These are phyloP conservation scores for Microsporum canis DNA, from an alignment of 2,329 filamentous ascomycete species.

Conservation along the genomic window DNA sequence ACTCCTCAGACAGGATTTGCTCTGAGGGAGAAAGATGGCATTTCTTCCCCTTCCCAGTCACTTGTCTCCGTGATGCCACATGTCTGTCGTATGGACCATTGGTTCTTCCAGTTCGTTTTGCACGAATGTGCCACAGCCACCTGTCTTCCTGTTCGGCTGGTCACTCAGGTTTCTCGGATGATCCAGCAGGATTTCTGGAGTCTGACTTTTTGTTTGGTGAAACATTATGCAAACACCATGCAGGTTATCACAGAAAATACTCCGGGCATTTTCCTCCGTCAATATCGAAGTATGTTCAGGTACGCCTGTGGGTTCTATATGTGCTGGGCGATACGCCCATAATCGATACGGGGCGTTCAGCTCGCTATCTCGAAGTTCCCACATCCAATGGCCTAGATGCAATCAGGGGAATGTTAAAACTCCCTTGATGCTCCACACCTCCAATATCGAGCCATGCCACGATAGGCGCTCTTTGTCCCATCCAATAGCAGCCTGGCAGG, in stretches of 20 bases:
- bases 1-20: neutral
- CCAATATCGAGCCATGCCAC: neutral
- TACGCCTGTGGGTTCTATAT: neutral
- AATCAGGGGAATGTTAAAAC: neutral
- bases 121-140: conserved; percentile 1
- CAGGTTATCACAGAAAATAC: neutral
- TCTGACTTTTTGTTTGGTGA: neutral
- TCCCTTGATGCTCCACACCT: neutral
- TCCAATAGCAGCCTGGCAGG: neutral
- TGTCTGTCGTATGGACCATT: neutral
- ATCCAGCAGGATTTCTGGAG: neutral
- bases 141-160: neutral
- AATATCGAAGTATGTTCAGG: neutral
- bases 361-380: neutral
- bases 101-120: neutral
- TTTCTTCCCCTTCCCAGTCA: neutral
- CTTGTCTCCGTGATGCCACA: neutral
- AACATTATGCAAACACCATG: neutral
- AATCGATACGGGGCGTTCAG: neutral
- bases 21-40: neutral
- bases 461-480: neutral
- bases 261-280: neutral
- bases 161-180: neutral
- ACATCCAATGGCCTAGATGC: neutral
- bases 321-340: neutral